A percentile compares a stretch with the other conserved stretches of the same genome.
These are phyloP conservation scores for Arabidopsis lyrata DNA, from an alignment of 441 rosid genomes.

Conservation along the genomic window DNA sequence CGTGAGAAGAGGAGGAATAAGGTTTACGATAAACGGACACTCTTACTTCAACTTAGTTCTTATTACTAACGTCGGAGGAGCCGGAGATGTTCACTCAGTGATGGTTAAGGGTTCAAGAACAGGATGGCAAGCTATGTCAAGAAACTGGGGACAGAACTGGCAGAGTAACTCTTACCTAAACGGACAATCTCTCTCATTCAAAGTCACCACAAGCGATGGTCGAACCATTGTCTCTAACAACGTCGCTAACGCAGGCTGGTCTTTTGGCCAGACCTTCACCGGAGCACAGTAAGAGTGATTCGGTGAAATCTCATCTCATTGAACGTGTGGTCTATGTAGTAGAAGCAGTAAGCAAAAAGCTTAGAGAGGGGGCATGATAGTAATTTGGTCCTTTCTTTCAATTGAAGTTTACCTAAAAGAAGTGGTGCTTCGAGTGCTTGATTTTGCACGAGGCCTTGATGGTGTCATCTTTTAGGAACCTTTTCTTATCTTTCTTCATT, in stretches of 20 bases:
- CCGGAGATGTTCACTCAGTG: slow-evolving; percentile 71
- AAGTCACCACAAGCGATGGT: slow-evolving; percentile 76
- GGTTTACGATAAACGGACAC: slow-evolving; percentile 79
- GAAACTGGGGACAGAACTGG: slow-evolving; percentile 92
- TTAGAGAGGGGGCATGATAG: slow-evolving; percentile 24
- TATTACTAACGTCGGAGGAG: slow-evolving; percentile 76
- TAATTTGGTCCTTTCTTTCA: slow-evolving; percentile 36
- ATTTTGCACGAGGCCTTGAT: slow-evolving; percentile 45
- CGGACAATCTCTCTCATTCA: slow-evolving; percentile 73
- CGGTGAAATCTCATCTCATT: not conserved
- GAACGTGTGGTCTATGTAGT: slow-evolving; percentile 18
- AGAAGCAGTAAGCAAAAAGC: slow-evolving; percentile 19
- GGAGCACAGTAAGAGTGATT: slow-evolving; percentile 55
- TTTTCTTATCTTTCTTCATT: not conserved
- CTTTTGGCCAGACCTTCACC: slow-evolving; percentile 79
- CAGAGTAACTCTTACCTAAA: slow-evolving; percentile 72
- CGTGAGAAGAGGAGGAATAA: slow-evolving; percentile 69
- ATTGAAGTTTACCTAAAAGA: slow-evolving; percentile 27
- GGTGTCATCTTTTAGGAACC: slow-evolving; percentile 35
- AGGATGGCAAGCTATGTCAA: slow-evolving; percentile 77
- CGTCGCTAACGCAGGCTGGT: slow-evolving; percentile 63
- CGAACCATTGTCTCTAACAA: slow-evolving; percentile 59
- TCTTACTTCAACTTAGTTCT: slow-evolving; percentile 78
- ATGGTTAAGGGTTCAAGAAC: slow-evolving; percentile 66
- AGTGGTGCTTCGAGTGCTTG: slow-evolving; percentile 42